Evolutionary conservation across 306 rosid genomes (phyloP).

Genomic region (Cicer arietinum): DNA sequence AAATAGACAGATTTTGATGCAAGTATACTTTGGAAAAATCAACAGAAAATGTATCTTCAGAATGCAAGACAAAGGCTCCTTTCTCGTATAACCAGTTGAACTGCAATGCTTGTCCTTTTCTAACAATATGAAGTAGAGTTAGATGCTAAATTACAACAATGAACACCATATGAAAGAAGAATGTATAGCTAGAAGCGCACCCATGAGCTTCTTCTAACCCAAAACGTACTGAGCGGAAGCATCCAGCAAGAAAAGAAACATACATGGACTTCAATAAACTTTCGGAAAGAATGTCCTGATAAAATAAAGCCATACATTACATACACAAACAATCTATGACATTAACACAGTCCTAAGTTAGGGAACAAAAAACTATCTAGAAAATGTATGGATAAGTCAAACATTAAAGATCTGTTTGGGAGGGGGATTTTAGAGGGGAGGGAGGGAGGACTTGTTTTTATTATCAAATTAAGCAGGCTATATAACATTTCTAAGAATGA

Average conservation of each 20-base stretch:
- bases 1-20: slow-evolving; percentile 33
- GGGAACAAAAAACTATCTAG: slow-evolving; percentile 6
- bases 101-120: slow-evolving; percentile 97
- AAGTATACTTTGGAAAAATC: slow-evolving; percentile 78
- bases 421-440: no score
- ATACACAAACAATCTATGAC: slow-evolving; percentile 28
- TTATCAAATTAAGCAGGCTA: no score
- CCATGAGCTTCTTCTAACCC: slow-evolving; percentile 98
- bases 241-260: slow-evolving; percentile 93
- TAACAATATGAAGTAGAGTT: slow-evolving; percentile 47
- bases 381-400: slow-evolving; percentile 20
- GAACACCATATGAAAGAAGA: slow-evolving; percentile 37
- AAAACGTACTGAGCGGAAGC: slow-evolving; percentile 91
- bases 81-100: slow-evolving; percentile 88
- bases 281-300: slow-evolving; percentile 75
- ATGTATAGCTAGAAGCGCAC: slow-evolving; percentile 57
- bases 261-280: slow-evolving; percentile 81
- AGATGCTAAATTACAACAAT: slow-evolving; percentile 42
- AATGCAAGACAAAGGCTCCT: slow-evolving; percentile 74
- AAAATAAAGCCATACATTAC: slow-evolving; percentile 15
- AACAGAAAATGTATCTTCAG: slow-evolving; percentile 72
- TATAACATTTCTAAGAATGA: no score
- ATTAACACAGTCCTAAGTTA: slow-evolving; percentile 36
- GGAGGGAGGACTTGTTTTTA: no score
- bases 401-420: background rate